Conservation (phyloP, 2,329 filamentous ascomycete genomes). For the Cordyceps militaris region DNA sequence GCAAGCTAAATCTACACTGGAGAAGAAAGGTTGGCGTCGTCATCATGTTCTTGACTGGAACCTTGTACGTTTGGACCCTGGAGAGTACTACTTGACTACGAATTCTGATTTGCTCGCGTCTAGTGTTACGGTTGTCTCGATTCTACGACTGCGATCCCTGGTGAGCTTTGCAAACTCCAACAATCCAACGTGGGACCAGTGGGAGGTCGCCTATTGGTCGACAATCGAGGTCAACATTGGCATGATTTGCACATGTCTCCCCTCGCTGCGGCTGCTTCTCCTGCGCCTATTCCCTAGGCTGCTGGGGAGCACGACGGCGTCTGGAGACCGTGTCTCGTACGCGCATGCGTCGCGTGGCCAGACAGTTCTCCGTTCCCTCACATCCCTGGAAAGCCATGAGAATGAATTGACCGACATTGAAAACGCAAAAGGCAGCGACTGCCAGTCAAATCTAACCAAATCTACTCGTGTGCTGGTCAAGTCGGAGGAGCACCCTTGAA, state of each 20-base stretch:
- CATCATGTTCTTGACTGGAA: conserved; percentile 44
- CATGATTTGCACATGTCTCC: conserved; percentile 21
- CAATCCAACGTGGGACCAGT: conserved; percentile 19
- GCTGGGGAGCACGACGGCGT: conserved; percentile 7
- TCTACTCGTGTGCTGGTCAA: neutral
- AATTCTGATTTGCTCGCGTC: neutral
- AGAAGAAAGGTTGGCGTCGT: conserved; percentile 42
- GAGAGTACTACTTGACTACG: neutral
- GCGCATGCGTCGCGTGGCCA: neutral
- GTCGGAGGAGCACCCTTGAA: neutral
- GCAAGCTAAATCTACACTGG: conserved; percentile 35
- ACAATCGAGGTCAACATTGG: conserved; percentile 20
- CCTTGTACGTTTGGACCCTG: conserved; percentile 29
- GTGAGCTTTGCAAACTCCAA: conserved; percentile 16
- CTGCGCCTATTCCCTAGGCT: conserved; percentile 16
- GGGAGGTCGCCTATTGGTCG: conserved; percentile 17
- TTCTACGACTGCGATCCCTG: conserved; percentile 17
- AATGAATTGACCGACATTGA: neutral
- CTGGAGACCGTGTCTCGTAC: neutral
- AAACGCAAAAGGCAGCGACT: neutral
- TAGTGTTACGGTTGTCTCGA: conserved; percentile 19
- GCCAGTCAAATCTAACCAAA: neutral
- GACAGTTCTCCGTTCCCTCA: neutral
- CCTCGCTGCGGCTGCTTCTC: conserved; percentile 17
- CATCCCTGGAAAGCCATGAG: neutral